phyloP scores from a whole-genome alignment of 106 monocot genomes.

The Phalaenopsis aphrodite region DNA sequence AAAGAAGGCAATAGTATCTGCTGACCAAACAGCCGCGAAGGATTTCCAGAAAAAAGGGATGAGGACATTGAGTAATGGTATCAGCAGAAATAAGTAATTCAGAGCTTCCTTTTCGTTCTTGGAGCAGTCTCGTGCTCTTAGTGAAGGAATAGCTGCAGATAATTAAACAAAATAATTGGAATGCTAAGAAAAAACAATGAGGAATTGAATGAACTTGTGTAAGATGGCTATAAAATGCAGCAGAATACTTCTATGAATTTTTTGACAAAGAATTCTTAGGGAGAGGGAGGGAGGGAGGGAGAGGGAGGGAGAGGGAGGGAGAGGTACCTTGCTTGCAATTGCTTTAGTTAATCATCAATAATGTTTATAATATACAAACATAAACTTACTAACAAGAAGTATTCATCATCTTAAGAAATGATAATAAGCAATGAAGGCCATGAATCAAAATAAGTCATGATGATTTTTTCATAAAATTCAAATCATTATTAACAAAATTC shows the following conservation, averaged over 20 bases:
- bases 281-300: neutral
- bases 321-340: neutral
- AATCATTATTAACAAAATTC: neutral
- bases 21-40: constrained; percentile 94
- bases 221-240: no score
- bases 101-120: constrained; percentile 96
- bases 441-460: neutral
- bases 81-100: constrained; percentile 82
- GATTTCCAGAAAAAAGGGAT: constrained; percentile 89
- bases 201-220: no score
- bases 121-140: constrained; percentile 84
- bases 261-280: neutral
- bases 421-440: no score
- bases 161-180: neutral
- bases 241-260: no score
- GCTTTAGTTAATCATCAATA: neutral
- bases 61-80: constrained; percentile 71
- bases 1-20: constrained; percentile 77
- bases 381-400: neutral
- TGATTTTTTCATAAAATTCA: neutral
- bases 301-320: neutral
- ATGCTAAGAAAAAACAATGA: neutral
- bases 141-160: constrained; percentile 79
- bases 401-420: neutral
- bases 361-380: neutral